Percentiles rank a stretch among this genome's conserved stretches.
phyloP scores from a whole-genome alignment of 2,329 filamentous ascomycete genomes.

The Ceratocystis huliohia region DNA sequence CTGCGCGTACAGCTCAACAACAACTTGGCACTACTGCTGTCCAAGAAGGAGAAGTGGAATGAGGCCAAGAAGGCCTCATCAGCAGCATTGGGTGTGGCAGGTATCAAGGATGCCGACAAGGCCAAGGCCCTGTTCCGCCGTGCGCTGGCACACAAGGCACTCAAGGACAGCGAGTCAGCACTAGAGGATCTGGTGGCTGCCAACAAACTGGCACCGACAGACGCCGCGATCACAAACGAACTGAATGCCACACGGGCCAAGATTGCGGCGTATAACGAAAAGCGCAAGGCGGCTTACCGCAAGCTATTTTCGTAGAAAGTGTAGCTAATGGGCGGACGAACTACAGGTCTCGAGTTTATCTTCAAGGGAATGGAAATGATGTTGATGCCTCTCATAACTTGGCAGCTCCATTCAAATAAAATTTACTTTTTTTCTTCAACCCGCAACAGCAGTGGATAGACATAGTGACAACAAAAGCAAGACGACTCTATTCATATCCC shows the following conservation, averaged over 20 bases:
- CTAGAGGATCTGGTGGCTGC: slow-evolving; percentile 65
- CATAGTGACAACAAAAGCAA: too few relatives aligned
- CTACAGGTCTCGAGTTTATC: not conserved
- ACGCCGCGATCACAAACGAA: slow-evolving; percentile 63
- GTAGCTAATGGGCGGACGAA: not conserved
- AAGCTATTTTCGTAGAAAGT: slow-evolving; percentile 58
- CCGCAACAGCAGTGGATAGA: too few relatives aligned
- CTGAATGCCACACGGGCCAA: slow-evolving; percentile 65
- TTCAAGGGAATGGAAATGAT: not conserved
- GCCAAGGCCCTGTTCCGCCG: slow-evolving; percentile 83
- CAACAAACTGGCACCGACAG: slow-evolving; percentile 58
- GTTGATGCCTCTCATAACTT: not conserved
- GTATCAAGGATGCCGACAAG: slow-evolving; percentile 60
- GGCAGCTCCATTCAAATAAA: not conserved
- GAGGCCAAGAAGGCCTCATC: slow-evolving; percentile 59
- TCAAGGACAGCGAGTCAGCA: slow-evolving; percentile 77
- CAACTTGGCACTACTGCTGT: slow-evolving; percentile 74
- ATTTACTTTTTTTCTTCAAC: not conserved
- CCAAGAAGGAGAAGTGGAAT: slow-evolving; percentile 61
- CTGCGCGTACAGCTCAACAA: slow-evolving; percentile 78
- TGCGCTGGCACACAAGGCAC: slow-evolving; percentile 57
- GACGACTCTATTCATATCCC: too few relatives aligned
- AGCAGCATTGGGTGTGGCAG: slow-evolving; percentile 56
- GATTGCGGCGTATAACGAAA: slow-evolving; percentile 58
- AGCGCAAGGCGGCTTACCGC: slow-evolving; percentile 84